Evolutionary conservation across 495 filamentous ascomycete species (phyloP).

Genomic region (Penicillium egyptiacum): DNA sequence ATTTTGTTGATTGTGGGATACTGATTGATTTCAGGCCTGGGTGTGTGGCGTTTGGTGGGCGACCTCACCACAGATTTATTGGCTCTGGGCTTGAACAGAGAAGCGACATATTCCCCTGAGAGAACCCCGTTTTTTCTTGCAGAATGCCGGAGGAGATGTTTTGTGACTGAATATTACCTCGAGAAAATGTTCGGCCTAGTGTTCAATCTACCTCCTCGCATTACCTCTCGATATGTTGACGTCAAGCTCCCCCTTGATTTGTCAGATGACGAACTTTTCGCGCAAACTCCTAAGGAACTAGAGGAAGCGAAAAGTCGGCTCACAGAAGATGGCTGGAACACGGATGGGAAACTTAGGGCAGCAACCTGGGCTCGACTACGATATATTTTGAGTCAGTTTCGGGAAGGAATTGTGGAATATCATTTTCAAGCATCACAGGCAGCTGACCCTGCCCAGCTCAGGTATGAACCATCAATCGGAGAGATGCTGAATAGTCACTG

Average conservation of each 20-base stretch:
- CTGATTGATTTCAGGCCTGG: conserved; percentile 17
- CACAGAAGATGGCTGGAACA: conserved; percentile 20
- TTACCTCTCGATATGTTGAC: conserved; percentile 19
- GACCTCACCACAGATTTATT: conserved; percentile 25
- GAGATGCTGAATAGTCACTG: conserved; percentile 2
- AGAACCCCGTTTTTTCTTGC: conserved; percentile 23
- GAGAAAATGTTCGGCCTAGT: conserved; percentile 25
- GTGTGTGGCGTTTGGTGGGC: conserved; percentile 22
- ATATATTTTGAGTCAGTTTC: conserved; percentile 20
- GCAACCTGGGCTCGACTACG: conserved; percentile 24
- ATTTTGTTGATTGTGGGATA: not conserved
- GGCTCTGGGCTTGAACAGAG: conserved; percentile 22
- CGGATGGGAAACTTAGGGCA: conserved; percentile 13
- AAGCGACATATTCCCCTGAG: conserved; percentile 21
- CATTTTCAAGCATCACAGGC: conserved; percentile 15
- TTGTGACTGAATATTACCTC: conserved; percentile 21
- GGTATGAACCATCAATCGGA: conserved; percentile 11
- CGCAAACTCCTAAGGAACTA: conserved; percentile 3
- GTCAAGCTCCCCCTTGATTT: conserved; percentile 23
- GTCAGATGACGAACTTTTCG: conserved; percentile 18
- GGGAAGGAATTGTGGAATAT: conserved; percentile 25
- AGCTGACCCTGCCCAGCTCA: conserved; percentile 15
- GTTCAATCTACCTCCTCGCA: conserved; percentile 24
- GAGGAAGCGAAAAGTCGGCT: conserved; percentile 8
- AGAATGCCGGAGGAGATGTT: conserved; percentile 19